These are phyloP conservation scores for Verticillium dahliae DNA, from an alignment of 2,329 filamentous ascomycete species.

Conservation along the genomic window DNA sequence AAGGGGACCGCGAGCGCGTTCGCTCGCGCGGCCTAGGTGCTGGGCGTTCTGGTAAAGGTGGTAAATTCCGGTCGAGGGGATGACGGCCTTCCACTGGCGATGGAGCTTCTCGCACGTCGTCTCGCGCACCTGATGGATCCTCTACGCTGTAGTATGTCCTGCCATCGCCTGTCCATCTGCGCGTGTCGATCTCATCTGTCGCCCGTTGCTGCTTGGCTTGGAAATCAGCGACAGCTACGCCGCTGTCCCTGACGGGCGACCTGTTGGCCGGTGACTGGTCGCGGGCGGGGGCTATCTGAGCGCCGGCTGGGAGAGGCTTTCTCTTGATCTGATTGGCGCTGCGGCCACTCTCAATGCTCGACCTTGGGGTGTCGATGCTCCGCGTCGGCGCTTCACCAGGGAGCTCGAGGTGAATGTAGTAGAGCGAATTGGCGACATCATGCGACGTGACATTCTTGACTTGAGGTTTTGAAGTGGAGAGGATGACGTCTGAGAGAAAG, in stretches of 20 bases:
- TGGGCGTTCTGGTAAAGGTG: neutral
- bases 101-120: neutral
- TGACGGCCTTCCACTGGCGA: neutral
- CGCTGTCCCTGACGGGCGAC: neutral
- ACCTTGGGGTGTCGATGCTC: conserved; percentile 27
- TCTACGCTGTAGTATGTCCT: neutral
- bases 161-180: conserved; percentile 1
- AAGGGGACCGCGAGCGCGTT: conserved; percentile 22
- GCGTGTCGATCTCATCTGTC: neutral
- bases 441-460: conserved; percentile 82
- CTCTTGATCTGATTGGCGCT: conserved; percentile 39
- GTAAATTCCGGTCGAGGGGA: neutral
- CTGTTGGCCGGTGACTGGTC: neutral
- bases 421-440: conserved; percentile 81
- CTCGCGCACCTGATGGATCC: neutral
- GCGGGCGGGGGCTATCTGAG: conserved; percentile 4
- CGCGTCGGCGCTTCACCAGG: conserved; percentile 41
- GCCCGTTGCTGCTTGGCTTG: neutral
- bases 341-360: conserved; percentile 36
- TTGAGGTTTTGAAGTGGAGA: conserved; percentile 84
- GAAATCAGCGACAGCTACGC: neutral
- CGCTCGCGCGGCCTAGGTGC: neutral
- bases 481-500: conserved; percentile 65
- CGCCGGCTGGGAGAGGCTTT: conserved; percentile 40
- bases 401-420: conserved; percentile 78